Evolutionary conservation across 2,329 filamentous ascomycete species (phyloP).

Genomic region (Graphilbum fragrans): DNA sequence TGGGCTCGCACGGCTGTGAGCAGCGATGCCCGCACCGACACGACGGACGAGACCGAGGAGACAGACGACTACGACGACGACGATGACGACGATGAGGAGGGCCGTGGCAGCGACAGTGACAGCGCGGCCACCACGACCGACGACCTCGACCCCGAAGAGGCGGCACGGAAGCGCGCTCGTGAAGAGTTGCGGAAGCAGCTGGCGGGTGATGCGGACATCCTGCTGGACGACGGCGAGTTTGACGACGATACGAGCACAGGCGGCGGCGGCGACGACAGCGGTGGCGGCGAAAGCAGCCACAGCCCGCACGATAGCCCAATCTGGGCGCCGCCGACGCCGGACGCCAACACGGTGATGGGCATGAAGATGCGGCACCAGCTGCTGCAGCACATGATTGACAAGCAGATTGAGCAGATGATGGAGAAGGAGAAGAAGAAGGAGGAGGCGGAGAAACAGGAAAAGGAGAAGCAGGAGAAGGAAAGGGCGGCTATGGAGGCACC

Average conservation of each 20-base stretch:
- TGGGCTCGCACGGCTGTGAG: background rate
- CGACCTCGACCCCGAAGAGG: conserved; percentile 7
- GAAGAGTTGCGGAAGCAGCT: conserved; percentile 8
- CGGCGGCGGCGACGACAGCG: background rate
- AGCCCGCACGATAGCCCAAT: background rate
- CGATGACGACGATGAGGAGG: conserved; percentile 14
- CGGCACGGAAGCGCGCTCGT: conserved; percentile 4
- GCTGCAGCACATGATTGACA: background rate
- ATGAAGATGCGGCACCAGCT: background rate
- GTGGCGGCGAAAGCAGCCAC: background rate
- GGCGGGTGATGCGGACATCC: conserved; percentile 7
- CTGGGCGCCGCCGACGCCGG: background rate
- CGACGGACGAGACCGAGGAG: conserved; percentile 19
- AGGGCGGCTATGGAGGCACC: background rate
- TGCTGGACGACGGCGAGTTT: background rate
- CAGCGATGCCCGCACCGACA: background rate
- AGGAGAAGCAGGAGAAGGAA: background rate
- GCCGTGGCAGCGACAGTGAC: background rate
- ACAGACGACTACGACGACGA: conserved; percentile 23
- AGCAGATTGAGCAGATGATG: background rate
- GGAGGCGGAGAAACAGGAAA: background rate
- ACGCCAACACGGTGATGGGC: background rate
- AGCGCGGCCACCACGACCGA: background rate
- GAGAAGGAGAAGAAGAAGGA: background rate
- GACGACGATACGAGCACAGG: background rate